These are phyloP conservation scores for Fomitopsis pulvina DNA, from an alignment of 768 basidiomycete species.

Conservation along the genomic window DNA sequence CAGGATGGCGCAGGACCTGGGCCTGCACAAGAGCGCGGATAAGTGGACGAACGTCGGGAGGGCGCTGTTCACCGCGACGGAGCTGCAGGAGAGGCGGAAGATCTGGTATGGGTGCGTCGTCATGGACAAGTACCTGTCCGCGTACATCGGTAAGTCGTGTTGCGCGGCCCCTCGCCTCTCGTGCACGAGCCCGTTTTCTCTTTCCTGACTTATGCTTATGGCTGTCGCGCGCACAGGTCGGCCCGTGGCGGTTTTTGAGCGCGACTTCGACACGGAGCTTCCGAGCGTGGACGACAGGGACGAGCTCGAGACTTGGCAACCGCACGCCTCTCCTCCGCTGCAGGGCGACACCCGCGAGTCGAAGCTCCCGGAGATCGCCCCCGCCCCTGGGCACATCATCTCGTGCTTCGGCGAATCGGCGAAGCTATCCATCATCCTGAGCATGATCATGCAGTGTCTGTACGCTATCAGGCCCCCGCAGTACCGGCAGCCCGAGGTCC, in stretches of 20 bases:
- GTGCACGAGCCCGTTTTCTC: background rate
- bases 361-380: constrained; percentile 15
- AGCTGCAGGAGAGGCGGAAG: constrained; percentile 63
- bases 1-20: constrained; percentile 88
- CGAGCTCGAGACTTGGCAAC: constrained; percentile 49
- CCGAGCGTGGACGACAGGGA: constrained; percentile 61
- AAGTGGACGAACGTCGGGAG: constrained; percentile 60
- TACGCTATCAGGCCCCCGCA: constrained; percentile 56
- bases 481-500: constrained; percentile 52
- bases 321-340: constrained; percentile 33
- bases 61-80: constrained; percentile 48
- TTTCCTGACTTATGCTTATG: background rate
- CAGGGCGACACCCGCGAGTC: constrained; percentile 21
- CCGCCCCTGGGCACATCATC: constrained; percentile 43
- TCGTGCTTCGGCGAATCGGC: constrained; percentile 80
- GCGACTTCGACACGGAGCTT: constrained; percentile 68
- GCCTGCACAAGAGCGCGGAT: constrained; percentile 77
- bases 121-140: constrained; percentile 74
- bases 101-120: constrained; percentile 78
- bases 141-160: constrained; percentile 56
- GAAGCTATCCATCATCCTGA: constrained; percentile 58
- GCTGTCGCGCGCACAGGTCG: constrained; percentile 41
- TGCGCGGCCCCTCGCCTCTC: background rate
- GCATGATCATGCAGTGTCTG: constrained; percentile 61
- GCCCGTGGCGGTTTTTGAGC: constrained; percentile 67